These are phyloP conservation scores for Croton laevigatus DNA, from an alignment of 441 rosid species.

Conservation along the genomic window DNA sequence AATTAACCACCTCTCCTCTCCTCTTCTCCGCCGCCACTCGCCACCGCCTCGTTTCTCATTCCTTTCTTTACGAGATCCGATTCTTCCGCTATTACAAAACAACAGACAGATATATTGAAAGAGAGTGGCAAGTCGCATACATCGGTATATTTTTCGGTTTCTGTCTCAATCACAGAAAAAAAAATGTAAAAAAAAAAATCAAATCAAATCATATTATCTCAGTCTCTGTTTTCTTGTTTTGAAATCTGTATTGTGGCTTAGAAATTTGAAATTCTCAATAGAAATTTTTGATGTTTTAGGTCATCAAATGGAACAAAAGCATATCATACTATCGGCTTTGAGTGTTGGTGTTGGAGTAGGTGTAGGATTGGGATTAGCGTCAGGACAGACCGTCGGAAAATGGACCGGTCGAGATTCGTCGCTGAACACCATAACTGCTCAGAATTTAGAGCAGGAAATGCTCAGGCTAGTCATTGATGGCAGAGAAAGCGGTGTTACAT, in stretches of 20 bases:
- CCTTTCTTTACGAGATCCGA: slow-evolving; percentile 28
- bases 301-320: slow-evolving; percentile 58
- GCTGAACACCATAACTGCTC: slow-evolving; percentile 36
- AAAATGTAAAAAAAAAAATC: no score
- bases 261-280: not conserved
- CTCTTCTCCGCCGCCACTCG: slow-evolving; percentile 1
- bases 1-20: slow-evolving; percentile 8
- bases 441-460: slow-evolving; percentile 58
- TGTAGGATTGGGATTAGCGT: slow-evolving; percentile 54
- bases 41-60: slow-evolving; percentile 9
- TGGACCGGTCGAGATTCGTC: slow-evolving; percentile 36
- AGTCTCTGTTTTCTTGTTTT: not conserved
- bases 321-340: slow-evolving; percentile 55
- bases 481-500: slow-evolving; percentile 59
- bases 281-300: not conserved
- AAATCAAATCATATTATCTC: not conserved
- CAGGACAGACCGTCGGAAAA: slow-evolving; percentile 54
- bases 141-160: slow-evolving; percentile 8
- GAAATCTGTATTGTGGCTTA: not conserved
- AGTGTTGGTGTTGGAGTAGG: slow-evolving; percentile 76
- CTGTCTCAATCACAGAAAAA: slow-evolving; percentile 14
- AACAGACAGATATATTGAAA: not conserved
- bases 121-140: slow-evolving; percentile 9
- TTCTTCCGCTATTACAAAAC: slow-evolving; percentile 8
- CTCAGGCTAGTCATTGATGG: slow-evolving; percentile 57